A percentile compares a stretch with the other conserved stretches of the same genome.
Evolutionary conservation across 208 protist genomes (phyloP).

Genomic region (Wallacemonas rigidus): DNA sequence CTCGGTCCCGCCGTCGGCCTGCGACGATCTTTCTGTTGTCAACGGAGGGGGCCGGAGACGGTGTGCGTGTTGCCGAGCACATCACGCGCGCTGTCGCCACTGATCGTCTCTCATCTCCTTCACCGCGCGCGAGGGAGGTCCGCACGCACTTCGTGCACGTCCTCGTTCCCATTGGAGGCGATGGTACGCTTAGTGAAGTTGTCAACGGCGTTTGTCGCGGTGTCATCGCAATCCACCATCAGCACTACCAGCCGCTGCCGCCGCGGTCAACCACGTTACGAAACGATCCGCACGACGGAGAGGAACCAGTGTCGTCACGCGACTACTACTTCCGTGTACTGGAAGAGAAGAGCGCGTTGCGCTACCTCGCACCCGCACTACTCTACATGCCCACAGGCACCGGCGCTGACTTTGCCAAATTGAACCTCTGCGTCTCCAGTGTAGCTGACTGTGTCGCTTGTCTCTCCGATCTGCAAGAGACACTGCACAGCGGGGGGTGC

Average conservation of each 20-base stretch:
- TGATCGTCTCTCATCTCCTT: background rate
- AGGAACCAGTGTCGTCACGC: background rate
- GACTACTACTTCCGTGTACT: conserved; percentile 41
- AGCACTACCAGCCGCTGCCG: no score
- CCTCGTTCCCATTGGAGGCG: conserved; percentile 67
- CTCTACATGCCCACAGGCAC: conserved; percentile 73
- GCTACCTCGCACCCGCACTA: conserved; percentile 62
- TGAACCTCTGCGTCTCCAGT: conserved; percentile 56
- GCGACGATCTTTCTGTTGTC: background rate
- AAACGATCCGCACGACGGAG: background rate
- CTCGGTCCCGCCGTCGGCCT: background rate
- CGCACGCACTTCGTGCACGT: conserved; percentile 27
- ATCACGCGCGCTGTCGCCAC: conserved; percentile 7
- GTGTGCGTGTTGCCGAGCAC: conserved; percentile 1
- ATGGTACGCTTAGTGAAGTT: conserved; percentile 81
- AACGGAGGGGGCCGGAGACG: conserved; percentile 3
- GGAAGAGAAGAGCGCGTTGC: conserved; percentile 52
- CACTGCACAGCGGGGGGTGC: background rate
- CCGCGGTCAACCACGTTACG: no score
- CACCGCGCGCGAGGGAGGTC: background rate
- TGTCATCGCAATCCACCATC: conserved; percentile 22
- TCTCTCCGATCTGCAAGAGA: conserved; percentile 10
- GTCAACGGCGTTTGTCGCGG: conserved; percentile 75
- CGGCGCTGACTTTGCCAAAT: conserved; percentile 73
- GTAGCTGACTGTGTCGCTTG: conserved; percentile 41